Base-by-base conservation (phyloP, 305 asterid species). In the Andrographis paniculata region DNA sequence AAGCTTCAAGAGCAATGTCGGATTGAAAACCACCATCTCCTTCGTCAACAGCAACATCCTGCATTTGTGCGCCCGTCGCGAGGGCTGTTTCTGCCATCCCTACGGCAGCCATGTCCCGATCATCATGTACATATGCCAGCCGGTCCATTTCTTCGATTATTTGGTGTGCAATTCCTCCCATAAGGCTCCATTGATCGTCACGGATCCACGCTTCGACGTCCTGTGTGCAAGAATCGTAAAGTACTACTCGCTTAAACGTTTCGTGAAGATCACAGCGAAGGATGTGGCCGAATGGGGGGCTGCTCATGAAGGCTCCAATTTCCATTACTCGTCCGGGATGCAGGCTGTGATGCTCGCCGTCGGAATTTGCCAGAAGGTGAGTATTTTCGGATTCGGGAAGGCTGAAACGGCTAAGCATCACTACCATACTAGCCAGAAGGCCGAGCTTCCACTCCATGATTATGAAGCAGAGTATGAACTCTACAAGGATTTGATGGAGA, bases 251-350 rank as follows among this genome's bases (percentile, higher is more conserved):
- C 12, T 84, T 67, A 78, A 75, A 50, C 56, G 79, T 39, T 84
- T 87, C 8, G 61, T 79, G 23, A 72, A 65, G 70, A 38, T 2
- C 5, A 73, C 69, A 1, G 78, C 87, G 60, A 77, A 76, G 59
- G 63, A 54, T 46, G 48, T 77, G 2, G 73, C 54, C 9, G 77
- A 74, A 18, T 87, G 99, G 99, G 73, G 53, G 17, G 23, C 74
- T n/a, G 69, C 67, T 1, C 99, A 81, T 41, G 99, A 75, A 28
- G 95, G 89, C 14, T 51, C 70, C 2, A 73, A 61, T 39, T 91
- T 91, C 63, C 99, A 92, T 64, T 81, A 92, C 70, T 92, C 99
- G 8, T 92, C 99, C 0, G 99, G 99, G 19, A 75, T 92, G 84
- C 94, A 92, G 67, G 96, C 99, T 1, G 76, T 92, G 44, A 72